Evolutionary conservation across 108 stramenopile species (phyloP).

Genomic region (Craspedostauros australis): DNA sequence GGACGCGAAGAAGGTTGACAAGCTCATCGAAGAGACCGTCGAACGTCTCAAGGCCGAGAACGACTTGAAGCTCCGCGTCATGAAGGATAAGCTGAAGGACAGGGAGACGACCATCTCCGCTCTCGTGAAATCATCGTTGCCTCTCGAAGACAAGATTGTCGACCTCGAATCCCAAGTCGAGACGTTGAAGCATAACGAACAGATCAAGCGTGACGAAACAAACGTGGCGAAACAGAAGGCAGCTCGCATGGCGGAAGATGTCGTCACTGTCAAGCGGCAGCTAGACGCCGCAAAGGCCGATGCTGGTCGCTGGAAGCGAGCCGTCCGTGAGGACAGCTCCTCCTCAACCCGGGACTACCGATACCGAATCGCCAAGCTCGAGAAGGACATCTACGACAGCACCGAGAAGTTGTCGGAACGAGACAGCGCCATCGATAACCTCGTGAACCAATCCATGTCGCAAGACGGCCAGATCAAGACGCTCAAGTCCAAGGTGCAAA

Average conservation of each 20-base stretch:
- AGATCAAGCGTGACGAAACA: constrained; percentile 2
- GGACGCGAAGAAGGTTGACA: neutral
- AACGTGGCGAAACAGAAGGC: constrained; percentile 11
- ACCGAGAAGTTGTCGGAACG: constrained; percentile 35
- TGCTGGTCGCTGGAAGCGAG: constrained; percentile 17
- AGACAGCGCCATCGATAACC: constrained; percentile 42
- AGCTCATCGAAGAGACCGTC: constrained; percentile 6
- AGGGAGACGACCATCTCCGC: constrained; percentile 69
- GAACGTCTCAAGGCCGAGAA: constrained; percentile 16
- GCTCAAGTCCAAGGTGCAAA: constrained; percentile 16
- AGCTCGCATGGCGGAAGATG: constrained; percentile 19
- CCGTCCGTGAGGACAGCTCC: constrained; percentile 12
- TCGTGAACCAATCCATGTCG: constrained; percentile 41
- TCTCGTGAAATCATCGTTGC: constrained; percentile 55
- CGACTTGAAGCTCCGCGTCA: neutral
- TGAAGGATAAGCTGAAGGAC: constrained; percentile 48
- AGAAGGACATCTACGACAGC: constrained; percentile 32
- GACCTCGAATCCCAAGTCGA: constrained; percentile 35
- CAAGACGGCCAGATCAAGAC: constrained; percentile 39
- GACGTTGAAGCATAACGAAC: constrained; percentile 18
- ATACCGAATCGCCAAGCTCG: constrained; percentile 19
- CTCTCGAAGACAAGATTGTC: constrained; percentile 45
- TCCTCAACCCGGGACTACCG: constrained; percentile 11
- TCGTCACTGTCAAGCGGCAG: constrained; percentile 13
- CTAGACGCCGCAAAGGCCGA: constrained; percentile 31